Conservation (phyloP, 331 rosid genomes). For the Stylosanthes scabra region DNA sequence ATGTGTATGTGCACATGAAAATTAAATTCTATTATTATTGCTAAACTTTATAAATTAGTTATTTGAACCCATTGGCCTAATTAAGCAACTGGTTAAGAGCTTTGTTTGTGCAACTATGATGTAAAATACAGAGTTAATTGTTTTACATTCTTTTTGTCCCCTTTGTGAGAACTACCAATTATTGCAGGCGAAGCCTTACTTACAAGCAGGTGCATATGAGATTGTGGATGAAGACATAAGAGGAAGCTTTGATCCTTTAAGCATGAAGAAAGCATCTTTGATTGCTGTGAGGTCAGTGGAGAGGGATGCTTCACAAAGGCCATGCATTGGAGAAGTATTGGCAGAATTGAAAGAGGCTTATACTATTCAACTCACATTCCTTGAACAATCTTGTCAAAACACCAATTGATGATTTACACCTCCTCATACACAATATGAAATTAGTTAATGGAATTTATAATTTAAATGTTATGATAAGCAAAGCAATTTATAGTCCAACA, state of each 20-base stretch:
- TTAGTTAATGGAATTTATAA: no score
- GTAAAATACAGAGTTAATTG: no score
- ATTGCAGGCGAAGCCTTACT: constrained; percentile 88
- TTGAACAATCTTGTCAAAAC: constrained; percentile 51
- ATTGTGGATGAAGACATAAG: constrained; percentile 78
- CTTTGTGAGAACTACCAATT: constrained; percentile 19
- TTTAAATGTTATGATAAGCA: no score
- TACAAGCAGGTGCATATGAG: constrained; percentile 88
- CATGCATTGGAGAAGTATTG: constrained; percentile 72
- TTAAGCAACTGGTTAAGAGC: no score
- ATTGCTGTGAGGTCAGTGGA: constrained; percentile 83
- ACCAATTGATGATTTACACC: constrained; percentile 32
- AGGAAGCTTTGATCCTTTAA: constrained; percentile 64
- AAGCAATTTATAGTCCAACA: no score
- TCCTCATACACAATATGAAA: no score
- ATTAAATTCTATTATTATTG: no score
- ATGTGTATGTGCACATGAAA: background rate
- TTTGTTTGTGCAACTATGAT: no score
- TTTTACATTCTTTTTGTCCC: background rate
- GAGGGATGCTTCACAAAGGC: constrained; percentile 89
- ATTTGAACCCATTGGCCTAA: background rate
- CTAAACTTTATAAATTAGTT: no score
- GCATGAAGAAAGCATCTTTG: constrained; percentile 75
- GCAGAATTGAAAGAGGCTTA: constrained; percentile 82
- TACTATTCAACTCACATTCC: constrained; percentile 68